Evolutionary conservation across 1,139 yeast genomes (phyloP).

Genomic region (Cylindricascospora bacillispora): DNA sequence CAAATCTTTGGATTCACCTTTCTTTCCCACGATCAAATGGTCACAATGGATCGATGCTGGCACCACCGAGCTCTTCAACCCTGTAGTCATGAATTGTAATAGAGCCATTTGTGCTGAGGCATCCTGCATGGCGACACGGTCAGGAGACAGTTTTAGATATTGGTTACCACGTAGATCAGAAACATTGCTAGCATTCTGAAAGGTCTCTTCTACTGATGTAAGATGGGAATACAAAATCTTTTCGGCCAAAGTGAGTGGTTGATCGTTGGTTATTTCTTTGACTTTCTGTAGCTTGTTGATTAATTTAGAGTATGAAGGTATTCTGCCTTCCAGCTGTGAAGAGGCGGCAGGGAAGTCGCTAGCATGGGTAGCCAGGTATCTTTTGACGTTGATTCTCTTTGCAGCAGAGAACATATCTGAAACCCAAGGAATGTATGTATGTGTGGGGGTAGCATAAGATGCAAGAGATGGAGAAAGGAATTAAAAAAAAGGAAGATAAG

Average conservation of each 20-base stretch:
- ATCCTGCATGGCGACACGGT: slow-evolving; percentile 98
- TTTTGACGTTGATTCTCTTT: slow-evolving; percentile 11
- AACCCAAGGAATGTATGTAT: no score
- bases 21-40: slow-evolving; percentile 90
- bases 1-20: slow-evolving; percentile 77
- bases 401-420: slow-evolving; percentile 18
- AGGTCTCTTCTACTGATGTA: slow-evolving; percentile 70
- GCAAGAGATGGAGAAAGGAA: no score
- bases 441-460: no score
- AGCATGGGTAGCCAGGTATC: slow-evolving; percentile 27
- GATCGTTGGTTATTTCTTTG: slow-evolving; percentile 46
- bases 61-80: slow-evolving; percentile 71
- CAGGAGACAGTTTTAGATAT: slow-evolving; percentile 88
- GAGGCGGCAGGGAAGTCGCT: slow-evolving; percentile 34
- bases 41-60: slow-evolving; percentile 97
- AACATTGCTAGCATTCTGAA: slow-evolving; percentile 34
- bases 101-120: slow-evolving; percentile 98
- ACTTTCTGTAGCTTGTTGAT: slow-evolving; percentile 51
- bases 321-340: slow-evolving; percentile 46
- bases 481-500: no score
- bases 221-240: slow-evolving; percentile 87
- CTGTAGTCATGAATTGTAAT: slow-evolving; percentile 93
- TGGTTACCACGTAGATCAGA: slow-evolving; percentile 58
- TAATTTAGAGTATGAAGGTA: slow-evolving; percentile 80
- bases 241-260: slow-evolving; percentile 85